Evolutionary conservation across 2,329 filamentous ascomycete genomes (phyloP).

Genomic region (Colletotrichum australisinense): DNA sequence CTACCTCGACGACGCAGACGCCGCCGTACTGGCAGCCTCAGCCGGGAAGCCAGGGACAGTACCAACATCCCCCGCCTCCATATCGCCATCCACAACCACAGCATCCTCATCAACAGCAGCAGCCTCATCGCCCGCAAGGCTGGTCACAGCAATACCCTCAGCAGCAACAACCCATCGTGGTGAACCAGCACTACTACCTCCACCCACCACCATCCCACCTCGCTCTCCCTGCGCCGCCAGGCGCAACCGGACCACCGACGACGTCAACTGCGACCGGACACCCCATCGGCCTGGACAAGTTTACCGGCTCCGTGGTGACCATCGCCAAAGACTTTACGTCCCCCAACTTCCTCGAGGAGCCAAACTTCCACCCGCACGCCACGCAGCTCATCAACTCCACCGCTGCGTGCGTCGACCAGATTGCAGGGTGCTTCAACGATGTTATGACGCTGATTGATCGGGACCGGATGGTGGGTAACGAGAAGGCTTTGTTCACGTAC

Average conservation of each 20-base stretch:
- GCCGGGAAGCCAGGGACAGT: slow-evolving; percentile 15
- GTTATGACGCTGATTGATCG: slow-evolving; percentile 80
- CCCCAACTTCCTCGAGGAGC: slow-evolving; percentile 55
- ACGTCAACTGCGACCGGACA: slow-evolving; percentile 21
- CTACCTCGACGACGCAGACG: slow-evolving; percentile 18
- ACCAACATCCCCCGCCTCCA: slow-evolving; percentile 13
- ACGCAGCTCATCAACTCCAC: slow-evolving; percentile 58
- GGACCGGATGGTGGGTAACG: slow-evolving; percentile 64
- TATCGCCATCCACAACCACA: slow-evolving; percentile 21
- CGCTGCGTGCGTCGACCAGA: slow-evolving; percentile 65
- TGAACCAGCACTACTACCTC: slow-evolving; percentile 65
- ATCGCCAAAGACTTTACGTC: slow-evolving; percentile 55
- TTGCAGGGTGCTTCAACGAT: slow-evolving; percentile 72
- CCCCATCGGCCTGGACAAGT: slow-evolving; percentile 44
- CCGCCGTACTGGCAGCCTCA: slow-evolving; percentile 20
- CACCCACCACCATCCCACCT: slow-evolving; percentile 32
- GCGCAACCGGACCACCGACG: background rate
- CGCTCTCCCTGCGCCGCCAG: slow-evolving; percentile 10
- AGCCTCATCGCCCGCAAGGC: slow-evolving; percentile 39
- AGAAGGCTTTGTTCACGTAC: slow-evolving; percentile 64
- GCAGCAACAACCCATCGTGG: slow-evolving; percentile 52
- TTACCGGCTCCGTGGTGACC: slow-evolving; percentile 55
- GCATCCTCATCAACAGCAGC: slow-evolving; percentile 31
- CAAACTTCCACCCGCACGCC: slow-evolving; percentile 41
- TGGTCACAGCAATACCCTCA: slow-evolving; percentile 38